Evolutionary conservation across 495 filamentous ascomycete genomes (phyloP).

Genomic region (Neurospora sp.): DNA sequence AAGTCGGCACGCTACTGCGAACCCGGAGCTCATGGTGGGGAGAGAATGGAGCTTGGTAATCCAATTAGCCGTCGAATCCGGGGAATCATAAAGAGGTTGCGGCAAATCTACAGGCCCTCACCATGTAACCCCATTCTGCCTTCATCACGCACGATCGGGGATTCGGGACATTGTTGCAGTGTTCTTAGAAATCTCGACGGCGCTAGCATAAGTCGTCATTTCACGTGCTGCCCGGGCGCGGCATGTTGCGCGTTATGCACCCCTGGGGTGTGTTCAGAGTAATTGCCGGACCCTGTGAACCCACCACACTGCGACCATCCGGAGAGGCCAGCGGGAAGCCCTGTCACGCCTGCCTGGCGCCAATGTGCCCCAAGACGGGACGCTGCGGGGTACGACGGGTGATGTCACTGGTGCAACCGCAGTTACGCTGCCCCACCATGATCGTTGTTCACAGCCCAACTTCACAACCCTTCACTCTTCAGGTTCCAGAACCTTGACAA

Average conservation of each 20-base stretch:
- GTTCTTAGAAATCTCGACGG: background rate
- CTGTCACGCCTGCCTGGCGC: background rate
- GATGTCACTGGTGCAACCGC: background rate
- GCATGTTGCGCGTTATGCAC: background rate
- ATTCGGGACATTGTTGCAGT: background rate
- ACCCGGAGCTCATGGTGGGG: background rate
- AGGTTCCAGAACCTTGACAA: background rate
- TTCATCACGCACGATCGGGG: background rate
- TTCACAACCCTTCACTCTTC: background rate
- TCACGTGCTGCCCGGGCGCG: conserved; percentile 16
- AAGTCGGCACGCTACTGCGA: background rate
- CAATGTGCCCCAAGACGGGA: background rate
- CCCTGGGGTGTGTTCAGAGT: background rate
- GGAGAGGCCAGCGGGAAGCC: background rate
- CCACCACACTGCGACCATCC: background rate
- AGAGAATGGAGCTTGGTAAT: background rate
- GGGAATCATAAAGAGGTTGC: background rate
- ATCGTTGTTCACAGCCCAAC: background rate
- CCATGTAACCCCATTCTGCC: background rate
- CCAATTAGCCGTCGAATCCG: background rate
- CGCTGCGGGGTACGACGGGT: background rate
- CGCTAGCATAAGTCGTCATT: conserved; percentile 15
- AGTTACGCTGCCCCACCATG: background rate
- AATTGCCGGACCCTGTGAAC: background rate
- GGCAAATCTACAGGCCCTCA: background rate